A percentile compares a stretch with the other conserved stretches of the same genome.
These are phyloP conservation scores for Cicer arietinum DNA, from an alignment of 306 rosid genomes.

Conservation along the genomic window DNA sequence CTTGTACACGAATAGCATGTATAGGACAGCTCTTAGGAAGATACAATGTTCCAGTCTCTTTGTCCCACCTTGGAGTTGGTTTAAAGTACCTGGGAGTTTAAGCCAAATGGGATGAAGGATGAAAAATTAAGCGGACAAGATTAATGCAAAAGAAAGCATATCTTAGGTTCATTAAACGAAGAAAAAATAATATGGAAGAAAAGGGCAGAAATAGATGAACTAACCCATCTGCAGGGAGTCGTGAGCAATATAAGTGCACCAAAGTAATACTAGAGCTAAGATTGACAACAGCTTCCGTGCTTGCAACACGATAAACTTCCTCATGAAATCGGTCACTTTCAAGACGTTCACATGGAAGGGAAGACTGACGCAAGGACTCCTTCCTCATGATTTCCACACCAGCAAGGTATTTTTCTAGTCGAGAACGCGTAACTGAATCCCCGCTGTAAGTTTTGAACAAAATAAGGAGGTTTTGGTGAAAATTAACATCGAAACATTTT, in stretches of 20 bases:
- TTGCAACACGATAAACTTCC: conserved; percentile 65
- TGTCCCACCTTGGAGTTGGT: conserved; percentile 82
- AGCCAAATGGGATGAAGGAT: conserved; percentile 11
- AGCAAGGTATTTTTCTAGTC: conserved; percentile 67
- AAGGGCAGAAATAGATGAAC: conserved; percentile 49
- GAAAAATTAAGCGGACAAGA: conserved; percentile 7
- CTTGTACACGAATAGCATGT: conserved; percentile 53
- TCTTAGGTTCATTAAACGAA: conserved; percentile 27
- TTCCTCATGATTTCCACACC: conserved; percentile 75
- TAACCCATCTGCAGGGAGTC: conserved; percentile 90
- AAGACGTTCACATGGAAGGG: conserved; percentile 59
- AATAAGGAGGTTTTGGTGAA: conserved; percentile 2
- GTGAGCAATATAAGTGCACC: conserved; percentile 78
- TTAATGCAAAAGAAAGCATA: conserved; percentile 17
- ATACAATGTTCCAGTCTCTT: conserved; percentile 54
- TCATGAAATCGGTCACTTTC: conserved; percentile 50
- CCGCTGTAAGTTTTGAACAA: conserved; percentile 59
- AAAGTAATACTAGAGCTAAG: conserved; percentile 71
- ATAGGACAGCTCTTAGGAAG: conserved; percentile 90
- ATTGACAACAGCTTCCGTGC: conserved; percentile 73
- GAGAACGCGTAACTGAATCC: conserved; percentile 59
- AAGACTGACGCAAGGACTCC: conserved; percentile 68
- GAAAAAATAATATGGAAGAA: conserved; percentile 11
- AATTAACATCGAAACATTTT: conserved; percentile 1
- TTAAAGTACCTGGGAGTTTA: conserved; percentile 72